These are phyloP conservation scores for Penicillium sp. DNA, from an alignment of 2,329 filamentous ascomycete species.

Conservation along the genomic window DNA sequence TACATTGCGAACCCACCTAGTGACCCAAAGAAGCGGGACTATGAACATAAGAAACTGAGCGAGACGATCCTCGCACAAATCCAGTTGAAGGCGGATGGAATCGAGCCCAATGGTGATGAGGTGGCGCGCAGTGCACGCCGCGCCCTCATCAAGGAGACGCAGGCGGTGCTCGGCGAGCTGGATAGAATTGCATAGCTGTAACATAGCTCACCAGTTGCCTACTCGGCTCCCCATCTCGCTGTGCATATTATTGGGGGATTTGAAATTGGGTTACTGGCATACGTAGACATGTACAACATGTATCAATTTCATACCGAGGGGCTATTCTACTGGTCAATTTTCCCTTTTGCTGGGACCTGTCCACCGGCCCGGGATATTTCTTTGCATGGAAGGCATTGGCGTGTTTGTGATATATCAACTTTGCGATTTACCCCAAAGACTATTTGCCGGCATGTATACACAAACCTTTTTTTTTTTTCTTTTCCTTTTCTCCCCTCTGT, in stretches of 20 bases:
- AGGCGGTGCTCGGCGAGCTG: constrained; percentile 40
- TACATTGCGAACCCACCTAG: constrained; percentile 43
- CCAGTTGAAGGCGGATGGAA: constrained; percentile 62
- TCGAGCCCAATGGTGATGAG: constrained; percentile 69
- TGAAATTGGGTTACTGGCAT: neutral
- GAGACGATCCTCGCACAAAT: constrained; percentile 48
- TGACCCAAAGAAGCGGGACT: constrained; percentile 42
- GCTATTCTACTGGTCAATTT: neutral
- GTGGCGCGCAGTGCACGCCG: constrained; percentile 54
- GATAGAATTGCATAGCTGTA: constrained; percentile 34
- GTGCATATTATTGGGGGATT: constrained; percentile 6
- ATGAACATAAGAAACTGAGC: constrained; percentile 46
- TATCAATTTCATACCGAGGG: neutral
- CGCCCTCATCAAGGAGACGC: constrained; percentile 45
- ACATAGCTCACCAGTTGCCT: neutral
- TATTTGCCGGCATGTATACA: constrained; percentile 4
- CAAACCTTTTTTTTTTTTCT: neutral
- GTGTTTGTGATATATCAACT: constrained; percentile 7
- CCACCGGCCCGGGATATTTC: neutral
- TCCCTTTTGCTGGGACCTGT: constrained; percentile 1
- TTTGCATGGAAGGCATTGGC: constrained; percentile 10
- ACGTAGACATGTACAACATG: neutral
- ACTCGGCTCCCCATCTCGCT: neutral
- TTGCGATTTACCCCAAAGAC: constrained; percentile 3
- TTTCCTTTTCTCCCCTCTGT: neutral